Evolutionary conservation across 352 stramenopile species (phyloP).

Genomic region (Pythium biforme): DNA sequence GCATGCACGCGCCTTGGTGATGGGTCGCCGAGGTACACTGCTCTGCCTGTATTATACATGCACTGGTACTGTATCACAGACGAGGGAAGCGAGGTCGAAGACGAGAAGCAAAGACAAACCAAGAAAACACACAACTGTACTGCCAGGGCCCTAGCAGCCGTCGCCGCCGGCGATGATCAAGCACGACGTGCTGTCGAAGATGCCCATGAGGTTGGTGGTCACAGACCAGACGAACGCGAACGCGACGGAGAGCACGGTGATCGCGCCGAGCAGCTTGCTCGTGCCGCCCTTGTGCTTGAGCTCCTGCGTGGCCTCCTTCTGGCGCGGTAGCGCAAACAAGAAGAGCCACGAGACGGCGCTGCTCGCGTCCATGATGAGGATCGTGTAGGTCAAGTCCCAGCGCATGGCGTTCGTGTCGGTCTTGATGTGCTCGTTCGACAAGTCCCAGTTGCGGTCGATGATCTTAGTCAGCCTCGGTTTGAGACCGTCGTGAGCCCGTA

Average conservation of each 20-base stretch:
- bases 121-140: no score
- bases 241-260: constrained; percentile 28
- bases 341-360: constrained; percentile 29
- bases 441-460: constrained; percentile 29
- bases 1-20: no score
- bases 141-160: constrained; percentile 26
- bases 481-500: constrained; percentile 44
- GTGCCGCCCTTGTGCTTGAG: constrained; percentile 29
- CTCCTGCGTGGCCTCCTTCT: constrained; percentile 36
- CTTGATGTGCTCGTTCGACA: constrained; percentile 36
- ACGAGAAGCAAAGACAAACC: no score
- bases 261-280: constrained; percentile 25
- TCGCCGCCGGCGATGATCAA: constrained; percentile 35
- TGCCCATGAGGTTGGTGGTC: constrained; percentile 37
- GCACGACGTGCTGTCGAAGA: constrained; percentile 37
- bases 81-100: no score
- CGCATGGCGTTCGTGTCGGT: constrained; percentile 32
- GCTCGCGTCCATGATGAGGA: constrained; percentile 38
- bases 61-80: no score
- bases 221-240: constrained; percentile 38
- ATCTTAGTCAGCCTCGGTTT: constrained; percentile 35
- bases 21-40: no score
- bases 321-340: constrained; percentile 31
- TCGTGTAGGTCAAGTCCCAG: constrained; percentile 34
- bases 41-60: no score